phyloP scores from a whole-genome alignment of 192 early-diverging fungal species.

The Nowakowskiella sp. region DNA sequence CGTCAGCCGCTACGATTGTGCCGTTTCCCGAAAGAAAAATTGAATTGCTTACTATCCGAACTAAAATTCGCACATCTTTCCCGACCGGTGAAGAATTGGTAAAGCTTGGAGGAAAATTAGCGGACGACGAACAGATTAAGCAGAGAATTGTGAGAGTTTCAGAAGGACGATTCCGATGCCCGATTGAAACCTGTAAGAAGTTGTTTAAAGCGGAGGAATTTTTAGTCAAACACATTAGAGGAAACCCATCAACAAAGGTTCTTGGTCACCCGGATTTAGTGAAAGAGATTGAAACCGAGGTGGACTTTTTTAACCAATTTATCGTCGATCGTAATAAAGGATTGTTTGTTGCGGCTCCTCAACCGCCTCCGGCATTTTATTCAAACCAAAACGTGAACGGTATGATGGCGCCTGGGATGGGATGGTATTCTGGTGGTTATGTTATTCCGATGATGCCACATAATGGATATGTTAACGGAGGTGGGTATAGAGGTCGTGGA shows the following conservation, averaged over 20 bases:
- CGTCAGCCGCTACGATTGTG: slow-evolving; percentile 31
- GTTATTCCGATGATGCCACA: no score
- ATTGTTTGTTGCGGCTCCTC: no score
- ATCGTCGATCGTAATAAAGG: slow-evolving; percentile 76
- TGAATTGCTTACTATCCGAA: no score
- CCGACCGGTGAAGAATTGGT: slow-evolving; percentile 10
- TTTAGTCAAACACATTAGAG: slow-evolving; percentile 88
- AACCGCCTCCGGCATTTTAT: no score
- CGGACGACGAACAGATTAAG: slow-evolving; percentile 43
- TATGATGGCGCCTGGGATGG: no score
- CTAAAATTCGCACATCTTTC: no score
- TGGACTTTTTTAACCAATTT: slow-evolving; percentile 80
- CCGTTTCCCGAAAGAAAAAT: no score
- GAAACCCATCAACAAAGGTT: no score
- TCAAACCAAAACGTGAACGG: no score
- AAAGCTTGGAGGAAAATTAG: slow-evolving; percentile 28
- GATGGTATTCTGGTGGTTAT: no score
- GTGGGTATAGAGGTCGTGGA: no score
- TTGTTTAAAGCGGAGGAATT: slow-evolving; percentile 90
- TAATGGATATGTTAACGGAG: no score
- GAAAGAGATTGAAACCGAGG: slow-evolving; percentile 54
- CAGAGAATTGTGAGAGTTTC: slow-evolving; percentile 36
- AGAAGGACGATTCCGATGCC: slow-evolving; percentile 83
- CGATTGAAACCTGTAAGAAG: slow-evolving; percentile 67
- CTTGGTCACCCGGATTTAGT: slow-evolving; percentile 73